phyloP scores from a whole-genome alignment of 345 rosid genomes.

The Salix viminalis region DNA sequence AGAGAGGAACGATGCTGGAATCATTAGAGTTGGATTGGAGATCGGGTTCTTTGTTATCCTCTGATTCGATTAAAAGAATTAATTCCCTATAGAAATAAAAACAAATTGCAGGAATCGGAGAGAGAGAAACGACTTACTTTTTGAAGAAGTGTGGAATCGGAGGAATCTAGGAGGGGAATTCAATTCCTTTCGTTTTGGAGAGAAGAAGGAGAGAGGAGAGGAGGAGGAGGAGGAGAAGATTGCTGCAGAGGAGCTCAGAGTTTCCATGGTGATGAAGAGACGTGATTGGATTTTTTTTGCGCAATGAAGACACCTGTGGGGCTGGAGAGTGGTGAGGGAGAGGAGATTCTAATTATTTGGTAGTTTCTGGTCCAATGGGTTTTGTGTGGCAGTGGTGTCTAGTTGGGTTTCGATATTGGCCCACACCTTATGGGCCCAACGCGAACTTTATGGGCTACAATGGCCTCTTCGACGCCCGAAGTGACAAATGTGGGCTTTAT shows the following conservation, averaged over 20 bases:
- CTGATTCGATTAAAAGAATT: constrained; percentile 17
- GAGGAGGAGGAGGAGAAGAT: constrained; percentile 49
- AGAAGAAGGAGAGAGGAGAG: constrained; percentile 50
- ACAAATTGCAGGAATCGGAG: neutral
- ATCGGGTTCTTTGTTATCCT: constrained; percentile 49
- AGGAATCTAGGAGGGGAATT: constrained; percentile 29
- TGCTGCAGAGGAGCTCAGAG: constrained; percentile 51
- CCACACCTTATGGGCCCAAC: neutral
- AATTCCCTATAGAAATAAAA: neutral
- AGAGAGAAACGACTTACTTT: constrained; percentile 34
- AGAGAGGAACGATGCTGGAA: constrained; percentile 60
- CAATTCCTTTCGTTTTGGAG: constrained; percentile 40
- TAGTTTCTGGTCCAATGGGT: neutral
- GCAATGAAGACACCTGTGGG: neutral
- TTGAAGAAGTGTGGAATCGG: constrained; percentile 45
- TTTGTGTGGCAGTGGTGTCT: neutral
- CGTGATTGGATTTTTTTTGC: neutral
- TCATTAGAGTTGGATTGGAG: constrained; percentile 48
- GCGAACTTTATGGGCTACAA: neutral
- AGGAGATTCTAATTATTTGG: neutral
- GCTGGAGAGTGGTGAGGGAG: neutral
- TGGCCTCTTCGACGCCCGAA: too few relatives aligned
- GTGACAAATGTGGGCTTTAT: too few relatives aligned
- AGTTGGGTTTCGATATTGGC: neutral
- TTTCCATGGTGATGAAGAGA: constrained; percentile 44